Conservation (phyloP, 352 stramenopile species). For the Globisporangium cylindrosporum region DNA sequence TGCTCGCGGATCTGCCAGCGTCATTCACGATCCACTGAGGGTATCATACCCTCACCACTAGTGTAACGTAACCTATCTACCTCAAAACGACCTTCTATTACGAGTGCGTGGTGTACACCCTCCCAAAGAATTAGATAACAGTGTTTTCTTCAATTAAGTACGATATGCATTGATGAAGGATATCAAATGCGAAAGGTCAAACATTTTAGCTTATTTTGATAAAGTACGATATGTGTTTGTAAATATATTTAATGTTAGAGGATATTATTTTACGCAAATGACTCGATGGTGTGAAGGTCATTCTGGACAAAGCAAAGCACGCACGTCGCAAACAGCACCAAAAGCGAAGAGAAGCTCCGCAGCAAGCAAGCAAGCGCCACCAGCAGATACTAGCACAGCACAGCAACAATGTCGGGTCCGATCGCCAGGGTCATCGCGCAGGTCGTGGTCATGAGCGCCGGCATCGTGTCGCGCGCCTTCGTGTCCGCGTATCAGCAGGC, state of each 20-base stretch:
- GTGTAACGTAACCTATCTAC: background rate
- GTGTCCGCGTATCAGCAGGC: slow-evolving; percentile 88
- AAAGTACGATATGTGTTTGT: background rate
- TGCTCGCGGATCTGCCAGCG: slow-evolving; percentile 35
- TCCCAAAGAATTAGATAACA: background rate
- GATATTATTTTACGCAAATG: background rate
- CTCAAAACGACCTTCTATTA: background rate
- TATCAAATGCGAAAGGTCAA: background rate
- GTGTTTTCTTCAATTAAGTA: background rate
- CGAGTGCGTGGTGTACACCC: background rate
- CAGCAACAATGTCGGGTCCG: slow-evolving; percentile 66
- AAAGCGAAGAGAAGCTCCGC: slow-evolving; percentile 4
- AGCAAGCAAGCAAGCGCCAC: slow-evolving; percentile 3
- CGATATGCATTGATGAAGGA: background rate
- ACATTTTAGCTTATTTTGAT: background rate
- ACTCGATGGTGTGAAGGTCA: background rate
- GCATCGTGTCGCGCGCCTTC: slow-evolving; percentile 84
- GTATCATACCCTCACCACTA: background rate
- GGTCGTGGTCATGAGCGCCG: slow-evolving; percentile 78
- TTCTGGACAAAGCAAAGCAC: slow-evolving; percentile 1
- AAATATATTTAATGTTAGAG: background rate
- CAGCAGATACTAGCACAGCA: slow-evolving; percentile 14
- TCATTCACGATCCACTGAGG: slow-evolving; percentile 22
- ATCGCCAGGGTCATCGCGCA: slow-evolving; percentile 80
- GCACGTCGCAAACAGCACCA: background rate